phyloP scores from a whole-genome alignment of 2,329 filamentous ascomycete genomes.

The Phyllosticta citriasiana region DNA sequence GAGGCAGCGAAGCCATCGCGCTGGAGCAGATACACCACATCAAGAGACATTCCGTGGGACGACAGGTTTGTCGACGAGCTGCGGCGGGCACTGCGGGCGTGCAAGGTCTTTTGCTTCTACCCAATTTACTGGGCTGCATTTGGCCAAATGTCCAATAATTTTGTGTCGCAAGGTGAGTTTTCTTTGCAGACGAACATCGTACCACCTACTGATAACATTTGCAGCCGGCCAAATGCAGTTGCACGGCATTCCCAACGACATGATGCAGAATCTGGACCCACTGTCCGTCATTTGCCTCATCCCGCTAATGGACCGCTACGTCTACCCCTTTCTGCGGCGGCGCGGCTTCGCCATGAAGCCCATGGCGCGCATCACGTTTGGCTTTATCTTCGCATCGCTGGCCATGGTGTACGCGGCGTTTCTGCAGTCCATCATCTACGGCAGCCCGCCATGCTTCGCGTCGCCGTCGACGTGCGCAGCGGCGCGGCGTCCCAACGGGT shows the following conservation, averaged over 20 bases:
- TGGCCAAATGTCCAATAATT: conserved; percentile 39
- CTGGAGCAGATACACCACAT: conserved; percentile 24
- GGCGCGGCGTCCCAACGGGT: conserved; percentile 19
- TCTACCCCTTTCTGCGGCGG: conserved; percentile 36
- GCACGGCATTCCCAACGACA: conserved; percentile 38
- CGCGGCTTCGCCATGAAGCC: conserved; percentile 34
- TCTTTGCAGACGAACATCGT: background rate
- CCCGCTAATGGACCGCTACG: conserved; percentile 34
- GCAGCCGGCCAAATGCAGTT: conserved; percentile 36
- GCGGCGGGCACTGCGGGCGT: conserved; percentile 55
- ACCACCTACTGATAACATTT: background rate
- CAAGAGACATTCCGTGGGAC: conserved; percentile 45
- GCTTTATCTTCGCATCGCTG: conserved; percentile 43
- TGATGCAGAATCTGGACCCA: conserved; percentile 39
- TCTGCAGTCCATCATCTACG: conserved; percentile 48
- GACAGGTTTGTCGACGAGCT: conserved; percentile 64
- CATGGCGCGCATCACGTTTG: conserved; percentile 44
- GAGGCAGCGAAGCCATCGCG: conserved; percentile 54
- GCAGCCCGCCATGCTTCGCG: conserved; percentile 43
- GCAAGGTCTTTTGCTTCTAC: conserved; percentile 54
- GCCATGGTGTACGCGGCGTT: conserved; percentile 47
- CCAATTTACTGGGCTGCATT: conserved; percentile 39
- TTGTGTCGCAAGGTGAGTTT: conserved; percentile 35
- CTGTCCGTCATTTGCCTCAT: conserved; percentile 38
- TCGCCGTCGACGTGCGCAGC: conserved; percentile 29